Evolutionary conservation across 1,284 basidiomycete genomes (phyloP).

Genomic region (Omphalotus olearius): DNA sequence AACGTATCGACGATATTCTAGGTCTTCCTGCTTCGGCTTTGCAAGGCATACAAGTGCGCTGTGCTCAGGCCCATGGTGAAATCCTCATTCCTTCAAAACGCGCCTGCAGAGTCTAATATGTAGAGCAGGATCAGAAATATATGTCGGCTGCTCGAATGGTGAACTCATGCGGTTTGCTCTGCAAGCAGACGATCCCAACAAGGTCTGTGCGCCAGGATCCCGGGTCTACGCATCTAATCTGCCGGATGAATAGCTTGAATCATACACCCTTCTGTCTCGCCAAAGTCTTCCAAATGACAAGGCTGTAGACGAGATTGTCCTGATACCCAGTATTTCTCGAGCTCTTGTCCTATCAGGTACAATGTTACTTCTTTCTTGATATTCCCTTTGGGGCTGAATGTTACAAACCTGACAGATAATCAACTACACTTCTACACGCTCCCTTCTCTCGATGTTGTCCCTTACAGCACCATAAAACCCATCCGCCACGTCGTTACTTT

Average conservation of each 20-base stretch:
- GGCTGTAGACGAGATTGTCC: slow-evolving; percentile 72
- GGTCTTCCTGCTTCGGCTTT: slow-evolving; percentile 13
- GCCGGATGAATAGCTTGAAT: slow-evolving; percentile 41
- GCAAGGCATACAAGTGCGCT: slow-evolving; percentile 26
- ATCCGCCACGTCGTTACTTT: slow-evolving; percentile 77
- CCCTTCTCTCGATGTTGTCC: slow-evolving; percentile 72
- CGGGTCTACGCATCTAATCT: not conserved
- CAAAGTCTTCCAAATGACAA: slow-evolving; percentile 60
- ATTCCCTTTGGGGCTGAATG: slow-evolving; percentile 23
- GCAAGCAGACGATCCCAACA: slow-evolving; percentile 47
- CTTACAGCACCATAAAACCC: slow-evolving; percentile 64
- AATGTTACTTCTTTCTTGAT: slow-evolving; percentile 10
- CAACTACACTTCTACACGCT: slow-evolving; percentile 78
- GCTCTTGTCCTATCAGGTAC: slow-evolving; percentile 71
- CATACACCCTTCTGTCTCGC: slow-evolving; percentile 64
- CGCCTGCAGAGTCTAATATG: slow-evolving; percentile 25
- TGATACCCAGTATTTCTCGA: slow-evolving; percentile 71
- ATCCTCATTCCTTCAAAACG: slow-evolving; percentile 12
- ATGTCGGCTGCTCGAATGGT: slow-evolving; percentile 70
- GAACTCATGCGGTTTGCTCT: slow-evolving; percentile 65
- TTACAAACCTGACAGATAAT: slow-evolving; percentile 39
- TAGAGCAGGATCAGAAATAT: slow-evolving; percentile 61
- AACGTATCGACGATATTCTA: slow-evolving; percentile 8
- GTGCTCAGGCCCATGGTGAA: slow-evolving; percentile 47
- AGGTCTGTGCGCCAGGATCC: slow-evolving; percentile 33